Base-by-base conservation (phyloP, 345 rosid species). In the Populus pruinosa region DNA sequence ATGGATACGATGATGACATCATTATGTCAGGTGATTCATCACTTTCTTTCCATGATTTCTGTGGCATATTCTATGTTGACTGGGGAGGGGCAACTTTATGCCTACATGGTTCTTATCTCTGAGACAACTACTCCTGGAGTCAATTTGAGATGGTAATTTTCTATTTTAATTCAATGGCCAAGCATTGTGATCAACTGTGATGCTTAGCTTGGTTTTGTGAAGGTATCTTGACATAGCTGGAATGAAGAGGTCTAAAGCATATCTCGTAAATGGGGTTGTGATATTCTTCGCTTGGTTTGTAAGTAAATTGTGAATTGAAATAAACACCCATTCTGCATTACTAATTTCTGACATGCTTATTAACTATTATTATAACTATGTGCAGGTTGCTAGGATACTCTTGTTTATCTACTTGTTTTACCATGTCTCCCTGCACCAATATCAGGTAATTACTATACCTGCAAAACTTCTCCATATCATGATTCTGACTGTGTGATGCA, bases 41-140 rank as follows among this genome's bases (percentile, higher is more conserved):
- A 91, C 69, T 78, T 88, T 49, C 87, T 93, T 75, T 93, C 98
- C 16, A 87, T 81, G 69, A 70, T 84, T 50, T 86, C 91, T 0
- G 88, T 94, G 59, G 91, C 94, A 44, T 94, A 94, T 83, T 79
- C 97, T 55, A 82, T 94, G 86, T 85, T 91, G 79, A 78, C 89
- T 9, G 88, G 94, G 77, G 98, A 94, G 79, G 97, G 92, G 56
- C 98, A 93, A 78, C 76, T 91, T 65, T 93, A 94, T 66, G 87
- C 90, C n/a, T 94, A 81, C 84, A 90, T 93, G 98, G 89, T 89
- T 80, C 87, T 94, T 56, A 85, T 94, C 78, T 93, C 98, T 10
- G 98, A 93, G 87, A 80, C 90, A 71, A 94, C 98, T 13, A 91
- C 98, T 59, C 98, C 98, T 5, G 95, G 82, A 86, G 86, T 94